Base-by-base conservation (phyloP, 805 yeast species). In the Wickerhamiella dianesei region DNA sequence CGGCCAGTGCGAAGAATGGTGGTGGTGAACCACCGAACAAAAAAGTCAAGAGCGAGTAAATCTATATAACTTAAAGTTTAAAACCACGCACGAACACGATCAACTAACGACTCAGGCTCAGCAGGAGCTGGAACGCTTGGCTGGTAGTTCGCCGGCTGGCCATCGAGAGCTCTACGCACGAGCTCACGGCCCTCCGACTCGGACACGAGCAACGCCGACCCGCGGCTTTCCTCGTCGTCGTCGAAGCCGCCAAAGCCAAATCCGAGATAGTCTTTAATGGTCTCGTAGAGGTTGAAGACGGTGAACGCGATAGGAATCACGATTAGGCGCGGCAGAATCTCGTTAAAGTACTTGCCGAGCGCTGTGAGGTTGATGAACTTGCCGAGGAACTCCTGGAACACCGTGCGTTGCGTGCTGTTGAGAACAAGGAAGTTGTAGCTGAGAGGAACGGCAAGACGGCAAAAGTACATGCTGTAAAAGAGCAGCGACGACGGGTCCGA, bases 401-500 rank as follows among this genome's bases (percentile, higher is more conserved):
- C 72, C 2, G 74, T 66, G 20, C 62, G 66, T 21, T 79, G 65
- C 17, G 73, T 67, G 2, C 76, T 70, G 48, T 80, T 71, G 46
- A 85, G 66, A 44, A 82, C 81, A 48, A 84, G 62, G 59, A 82
- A 85, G 63, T 85, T 85, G 64, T 81, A 85, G 21, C 84, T 77
- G 51, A 85, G 67, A 9, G 95, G 95, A 12, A 85, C 79, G 0
- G 94, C 82, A 59, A 85, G 67, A 52, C 95, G 76, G 44, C 88
- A 81, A 17, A 84, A 78, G 56, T 85, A 84, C 56, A 82, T 80
- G 18, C 87, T 77, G 60, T 82, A 85, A 59, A 84, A 85, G 32
- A 84, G 71, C 19, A 82, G 73, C 14, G 85, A 77, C 0, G 83
- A 81, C 0, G 84, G 80, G 58, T 81, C 89, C 0, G 89, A 79